Percentiles rank a stretch among this genome's conserved stretches.
These are phyloP conservation scores for Erodium maritimum DNA, from an alignment of 345 rosid species.

Conservation along the genomic window DNA sequence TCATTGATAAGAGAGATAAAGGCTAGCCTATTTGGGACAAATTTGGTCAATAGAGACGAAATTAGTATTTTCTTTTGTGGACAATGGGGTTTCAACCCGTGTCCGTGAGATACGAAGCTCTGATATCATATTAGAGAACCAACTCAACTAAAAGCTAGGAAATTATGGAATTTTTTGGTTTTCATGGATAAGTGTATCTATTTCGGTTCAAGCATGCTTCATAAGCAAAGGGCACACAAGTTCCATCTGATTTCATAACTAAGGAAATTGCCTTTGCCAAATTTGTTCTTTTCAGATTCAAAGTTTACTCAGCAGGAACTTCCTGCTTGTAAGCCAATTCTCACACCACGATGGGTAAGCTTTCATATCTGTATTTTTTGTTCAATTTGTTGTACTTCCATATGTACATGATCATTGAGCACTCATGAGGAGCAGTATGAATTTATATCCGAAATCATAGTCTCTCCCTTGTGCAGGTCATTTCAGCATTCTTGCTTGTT, in stretches of 20 bases:
- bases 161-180: background rate
- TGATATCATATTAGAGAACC: too few species aligned
- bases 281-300: slow-evolving; percentile 8
- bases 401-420: background rate
- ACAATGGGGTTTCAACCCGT: too few species aligned
- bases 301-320: slow-evolving; percentile 7
- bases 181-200: background rate
- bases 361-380: background rate
- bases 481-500: slow-evolving; percentile 74
- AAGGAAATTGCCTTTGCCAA: background rate
- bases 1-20: too few species aligned
- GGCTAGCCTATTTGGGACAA: too few species aligned
- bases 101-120: too few species aligned
- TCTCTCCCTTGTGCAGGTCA: slow-evolving; percentile 43
- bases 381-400: background rate
- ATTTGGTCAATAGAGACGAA: too few species aligned
- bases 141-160: too few species aligned
- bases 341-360: slow-evolving; percentile 69
- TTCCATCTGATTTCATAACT: background rate
- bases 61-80: too few species aligned
- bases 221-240: background rate
- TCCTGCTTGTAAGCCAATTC: slow-evolving; percentile 59
- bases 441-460: background rate
- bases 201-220: too few species aligned
- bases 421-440: background rate